These are phyloP conservation scores for Phtheirospermum japonicum DNA, from an alignment of 257 asterid species.

Conservation along the genomic window DNA sequence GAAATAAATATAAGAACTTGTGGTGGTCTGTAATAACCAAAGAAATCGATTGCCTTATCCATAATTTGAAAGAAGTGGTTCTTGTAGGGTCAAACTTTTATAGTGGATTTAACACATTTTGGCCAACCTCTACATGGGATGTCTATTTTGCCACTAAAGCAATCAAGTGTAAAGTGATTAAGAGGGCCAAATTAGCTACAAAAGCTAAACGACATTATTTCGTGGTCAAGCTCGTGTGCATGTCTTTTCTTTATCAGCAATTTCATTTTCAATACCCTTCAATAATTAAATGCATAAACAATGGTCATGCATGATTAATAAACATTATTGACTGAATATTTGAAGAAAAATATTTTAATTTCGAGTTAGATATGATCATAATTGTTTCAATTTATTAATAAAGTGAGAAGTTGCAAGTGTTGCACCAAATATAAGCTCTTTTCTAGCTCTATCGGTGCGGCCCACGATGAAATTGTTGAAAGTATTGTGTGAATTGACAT, in stretches of 20 bases:
- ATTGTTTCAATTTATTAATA: too few species aligned
- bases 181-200: conserved; percentile 31
- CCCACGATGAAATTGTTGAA: not conserved
- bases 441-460: too few species aligned
- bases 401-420: too few species aligned
- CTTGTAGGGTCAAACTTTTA: conserved; percentile 25
- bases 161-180: conserved; percentile 32
- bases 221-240: conserved; percentile 47
- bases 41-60: conserved; percentile 21
- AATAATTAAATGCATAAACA: conserved; percentile 18
- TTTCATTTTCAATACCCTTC: conserved; percentile 26
- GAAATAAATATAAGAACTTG: too few species aligned
- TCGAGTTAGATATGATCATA: too few species aligned
- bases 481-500: not conserved
- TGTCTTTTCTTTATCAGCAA: conserved; percentile 41
- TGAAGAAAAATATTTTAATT: too few species aligned
- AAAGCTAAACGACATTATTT: conserved; percentile 39
- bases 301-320: conserved; percentile 5
- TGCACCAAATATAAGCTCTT: too few species aligned
- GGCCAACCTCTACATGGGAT: conserved; percentile 33
- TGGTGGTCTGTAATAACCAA: not conserved
- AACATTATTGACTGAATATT: not conserved
- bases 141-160: conserved; percentile 29
- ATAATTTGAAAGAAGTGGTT: not conserved
- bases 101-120: conserved; percentile 27